phyloP scores from a whole-genome alignment of 768 basidiomycete species.

The Phanerochaete sordida region DNA sequence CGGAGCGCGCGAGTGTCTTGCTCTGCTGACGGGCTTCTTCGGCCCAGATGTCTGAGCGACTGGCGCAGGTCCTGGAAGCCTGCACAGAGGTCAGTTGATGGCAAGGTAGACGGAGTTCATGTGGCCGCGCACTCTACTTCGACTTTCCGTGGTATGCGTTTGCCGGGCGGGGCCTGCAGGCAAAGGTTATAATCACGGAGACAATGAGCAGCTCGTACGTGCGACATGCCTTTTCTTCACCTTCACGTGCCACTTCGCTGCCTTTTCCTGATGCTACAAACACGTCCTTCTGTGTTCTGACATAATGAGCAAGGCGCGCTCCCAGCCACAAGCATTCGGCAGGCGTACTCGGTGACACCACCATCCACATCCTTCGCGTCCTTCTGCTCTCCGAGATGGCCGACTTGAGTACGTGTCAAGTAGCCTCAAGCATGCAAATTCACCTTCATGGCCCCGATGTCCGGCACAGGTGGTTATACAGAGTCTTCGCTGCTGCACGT shows the following conservation, averaged over 20 bases:
- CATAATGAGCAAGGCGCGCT: not conserved
- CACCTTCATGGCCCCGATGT: not conserved
- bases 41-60: slow-evolving; percentile 7
- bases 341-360: not conserved
- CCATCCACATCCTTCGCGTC: not conserved
- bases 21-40: slow-evolving; percentile 23
- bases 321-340: not conserved
- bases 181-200: not conserved
- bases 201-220: no score
- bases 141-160: slow-evolving; percentile 26
- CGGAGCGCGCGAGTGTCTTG: slow-evolving; percentile 18
- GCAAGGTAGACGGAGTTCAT: slow-evolving; percentile 5
- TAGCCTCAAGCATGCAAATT: not conserved
- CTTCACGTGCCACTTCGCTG: not conserved
- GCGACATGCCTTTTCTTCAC: no score
- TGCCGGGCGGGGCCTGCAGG: slow-evolving; percentile 13
- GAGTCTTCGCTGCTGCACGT: not conserved
- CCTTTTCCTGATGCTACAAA: not conserved
- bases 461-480: not conserved
- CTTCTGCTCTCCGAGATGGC: not conserved
- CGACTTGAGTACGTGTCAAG: not conserved
- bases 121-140: slow-evolving; percentile 32
- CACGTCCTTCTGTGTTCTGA: not conserved
- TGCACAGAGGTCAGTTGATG: not conserved
- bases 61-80: slow-evolving; percentile 9